These are phyloP conservation scores for Solanum megistacrolobum DNA, from an alignment of 257 asterid genomes.

Conservation along the genomic window DNA sequence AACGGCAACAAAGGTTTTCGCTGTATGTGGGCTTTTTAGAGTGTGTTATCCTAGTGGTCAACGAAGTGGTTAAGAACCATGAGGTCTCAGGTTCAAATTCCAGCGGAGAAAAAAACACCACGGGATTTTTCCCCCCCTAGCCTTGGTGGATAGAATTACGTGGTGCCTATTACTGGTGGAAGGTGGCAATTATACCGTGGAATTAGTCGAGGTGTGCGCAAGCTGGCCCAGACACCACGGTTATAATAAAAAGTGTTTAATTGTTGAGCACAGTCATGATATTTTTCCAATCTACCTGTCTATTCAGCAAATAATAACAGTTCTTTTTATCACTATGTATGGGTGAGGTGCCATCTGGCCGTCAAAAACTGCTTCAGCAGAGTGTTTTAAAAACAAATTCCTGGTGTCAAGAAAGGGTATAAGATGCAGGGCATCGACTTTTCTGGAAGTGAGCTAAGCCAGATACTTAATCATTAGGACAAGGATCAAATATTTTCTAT, in stretches of 20 bases:
- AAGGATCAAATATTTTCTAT: not conserved
- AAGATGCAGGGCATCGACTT: not conserved
- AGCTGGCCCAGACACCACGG: not conserved
- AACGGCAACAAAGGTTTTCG: not conserved
- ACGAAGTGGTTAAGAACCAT: not conserved
- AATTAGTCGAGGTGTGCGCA: not conserved
- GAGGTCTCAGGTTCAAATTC: not conserved
- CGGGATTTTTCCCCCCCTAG: not conserved
- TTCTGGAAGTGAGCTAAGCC: not conserved
- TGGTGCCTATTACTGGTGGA: not conserved
- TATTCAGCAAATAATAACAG: not conserved
- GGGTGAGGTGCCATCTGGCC: not conserved
- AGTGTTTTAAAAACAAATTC: not conserved
- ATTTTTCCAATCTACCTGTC: not conserved
- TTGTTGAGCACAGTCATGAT: not conserved
- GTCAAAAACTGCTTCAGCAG: not conserved
- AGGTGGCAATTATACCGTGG: not conserved
- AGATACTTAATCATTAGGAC: not conserved
- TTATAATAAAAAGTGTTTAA: not conserved
- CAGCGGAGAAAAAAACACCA: not conserved
- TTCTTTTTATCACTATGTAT: not conserved
- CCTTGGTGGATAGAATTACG: not conserved
- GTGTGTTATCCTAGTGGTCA: not conserved
- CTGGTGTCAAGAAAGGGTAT: not conserved
- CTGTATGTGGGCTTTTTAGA: not conserved